A percentile compares a stretch with the other conserved stretches of the same genome.
phyloP scores from a whole-genome alignment of 2,329 filamentous ascomycete genomes.

The Colletotrichum gigasporum region DNA sequence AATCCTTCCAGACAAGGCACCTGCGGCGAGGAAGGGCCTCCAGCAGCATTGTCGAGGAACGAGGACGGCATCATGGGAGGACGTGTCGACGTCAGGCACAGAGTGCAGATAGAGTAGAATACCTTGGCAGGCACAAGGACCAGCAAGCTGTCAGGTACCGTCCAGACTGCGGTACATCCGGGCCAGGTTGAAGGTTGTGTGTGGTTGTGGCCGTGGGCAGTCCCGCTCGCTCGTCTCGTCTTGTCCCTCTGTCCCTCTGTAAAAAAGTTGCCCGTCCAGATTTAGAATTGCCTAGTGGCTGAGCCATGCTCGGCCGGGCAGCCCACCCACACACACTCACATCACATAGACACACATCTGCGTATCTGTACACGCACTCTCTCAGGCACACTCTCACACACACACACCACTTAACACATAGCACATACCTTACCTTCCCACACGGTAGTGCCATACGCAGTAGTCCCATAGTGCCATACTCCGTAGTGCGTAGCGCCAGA shows the following conservation, averaged over 20 bases:
- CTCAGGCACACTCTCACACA: conserved; percentile 11
- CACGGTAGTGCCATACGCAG: not conserved
- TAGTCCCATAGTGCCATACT: not conserved
- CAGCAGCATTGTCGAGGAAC: not conserved
- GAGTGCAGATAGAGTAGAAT: conserved; percentile 11
- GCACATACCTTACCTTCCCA: conserved; percentile 4
- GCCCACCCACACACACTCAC: conserved; percentile 21
- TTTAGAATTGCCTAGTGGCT: conserved; percentile 50
- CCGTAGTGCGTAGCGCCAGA: too few relatives aligned
- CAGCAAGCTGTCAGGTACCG: conserved; percentile 20
- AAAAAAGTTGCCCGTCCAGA: conserved; percentile 39
- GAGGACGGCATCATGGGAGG: too few relatives aligned
- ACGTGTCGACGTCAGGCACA: conserved; percentile 13
- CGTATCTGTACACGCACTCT: too few relatives aligned
- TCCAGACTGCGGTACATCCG: conserved; percentile 29
- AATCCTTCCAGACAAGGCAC: conserved; percentile 17
- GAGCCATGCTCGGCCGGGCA: conserved; percentile 41
- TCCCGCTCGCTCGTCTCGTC: conserved; percentile 11
- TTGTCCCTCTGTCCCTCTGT: conserved; percentile 4
- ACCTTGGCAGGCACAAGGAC: conserved; percentile 17
- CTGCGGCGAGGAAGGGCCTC: conserved; percentile 16
- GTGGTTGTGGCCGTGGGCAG: not conserved
- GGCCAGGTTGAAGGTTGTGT: not conserved
- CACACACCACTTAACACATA: conserved; percentile 9
- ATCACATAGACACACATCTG: not conserved